Base-by-base conservation (phyloP, 495 filamentous ascomycete genomes). In the Choiromyces venosus region DNA sequence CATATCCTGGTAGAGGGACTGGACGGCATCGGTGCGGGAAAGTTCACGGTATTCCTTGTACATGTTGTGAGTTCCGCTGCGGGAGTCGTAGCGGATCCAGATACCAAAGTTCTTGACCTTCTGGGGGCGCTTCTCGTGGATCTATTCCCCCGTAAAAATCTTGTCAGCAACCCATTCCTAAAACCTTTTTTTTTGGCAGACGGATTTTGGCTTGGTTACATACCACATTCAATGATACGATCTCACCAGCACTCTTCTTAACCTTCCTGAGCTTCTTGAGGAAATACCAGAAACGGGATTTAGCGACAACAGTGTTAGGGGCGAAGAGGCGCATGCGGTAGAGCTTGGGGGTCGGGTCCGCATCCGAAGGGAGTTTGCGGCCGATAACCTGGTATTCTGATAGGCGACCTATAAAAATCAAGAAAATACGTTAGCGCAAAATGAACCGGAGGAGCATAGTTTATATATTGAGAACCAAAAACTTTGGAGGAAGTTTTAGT, bases 31-130 rank as follows among this genome's bases (percentile, higher is more conserved):
- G 76, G 89, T 91, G 84, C 95, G 89, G 83, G 92, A 93, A 87
- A 97, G 92, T 89, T 98, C 95, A 83, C 95, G 91, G 90, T 97
- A 98, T 88, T 99, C 95, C 89, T 97, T 98, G 92, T 99, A 99
- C 95, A 99, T 99, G 90, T 99, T 99, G 92, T 99, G 95, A 80
- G 96, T 99, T 80, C 95, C 95, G 81, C 96, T 98, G 85, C 95
- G 95, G 69, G 96, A 98, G 87, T 99, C 94, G 88, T 99, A 99
- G 82, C 95, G 94, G 86, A 99, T 91, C 95, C 95, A 99, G 89
- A 99, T 92, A 85, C 95, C 95, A 86, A 98, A 98, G 91, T 96
- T 98, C 93, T 99, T 99, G 88, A 99, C 93, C 87, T 96, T 96
- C 82, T 92, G 88, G 78, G 95, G 96, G 84, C 92, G 92, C 90